A percentile compares a stretch with the other conserved stretches of the same genome.
Evolutionary conservation across 1,284 basidiomycete genomes (phyloP).

Genomic region (Malassezia pachydermatis): DNA sequence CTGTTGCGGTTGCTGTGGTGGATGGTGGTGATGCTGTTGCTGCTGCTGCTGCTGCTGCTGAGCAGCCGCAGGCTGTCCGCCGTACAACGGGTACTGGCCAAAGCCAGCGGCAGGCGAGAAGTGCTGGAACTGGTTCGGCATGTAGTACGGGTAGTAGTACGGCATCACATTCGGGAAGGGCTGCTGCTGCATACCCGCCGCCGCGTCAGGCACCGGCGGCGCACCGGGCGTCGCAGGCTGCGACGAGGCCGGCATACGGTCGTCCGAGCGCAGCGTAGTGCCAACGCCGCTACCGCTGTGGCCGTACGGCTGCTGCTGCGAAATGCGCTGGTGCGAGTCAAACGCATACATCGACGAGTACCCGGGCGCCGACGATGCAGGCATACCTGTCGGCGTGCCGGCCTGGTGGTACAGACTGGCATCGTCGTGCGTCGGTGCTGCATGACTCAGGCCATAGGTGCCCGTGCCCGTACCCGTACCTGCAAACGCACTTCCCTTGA

Average conservation of each 20-base stretch:
- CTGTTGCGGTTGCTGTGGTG: slow-evolving; percentile 21
- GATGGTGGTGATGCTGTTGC: too few species aligned
- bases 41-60: slow-evolving; percentile 39
- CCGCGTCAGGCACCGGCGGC: slow-evolving; percentile 2
- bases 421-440: background rate
- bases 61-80: slow-evolving; percentile 41
- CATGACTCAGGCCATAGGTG: slow-evolving; percentile 1
- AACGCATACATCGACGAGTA: slow-evolving; percentile 37
- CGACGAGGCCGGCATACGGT: background rate
- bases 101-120: slow-evolving; percentile 45
- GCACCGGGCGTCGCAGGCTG: background rate
- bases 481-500: slow-evolving; percentile 8
- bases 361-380: slow-evolving; percentile 11
- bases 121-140: slow-evolving; percentile 48
- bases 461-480: background rate
- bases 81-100: slow-evolving; percentile 47
- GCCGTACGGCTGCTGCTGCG: background rate
- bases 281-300: too few species aligned
- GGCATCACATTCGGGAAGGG: slow-evolving; percentile 46
- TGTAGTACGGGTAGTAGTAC: slow-evolving; percentile 48
- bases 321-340: slow-evolving; percentile 15
- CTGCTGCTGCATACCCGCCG: slow-evolving; percentile 34
- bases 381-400: background rate
- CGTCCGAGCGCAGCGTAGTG: background rate
- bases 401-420: background rate